Base-by-base conservation (phyloP, 1,284 basidiomycete genomes). In the Cutaneotrichosporon mucoides region DNA sequence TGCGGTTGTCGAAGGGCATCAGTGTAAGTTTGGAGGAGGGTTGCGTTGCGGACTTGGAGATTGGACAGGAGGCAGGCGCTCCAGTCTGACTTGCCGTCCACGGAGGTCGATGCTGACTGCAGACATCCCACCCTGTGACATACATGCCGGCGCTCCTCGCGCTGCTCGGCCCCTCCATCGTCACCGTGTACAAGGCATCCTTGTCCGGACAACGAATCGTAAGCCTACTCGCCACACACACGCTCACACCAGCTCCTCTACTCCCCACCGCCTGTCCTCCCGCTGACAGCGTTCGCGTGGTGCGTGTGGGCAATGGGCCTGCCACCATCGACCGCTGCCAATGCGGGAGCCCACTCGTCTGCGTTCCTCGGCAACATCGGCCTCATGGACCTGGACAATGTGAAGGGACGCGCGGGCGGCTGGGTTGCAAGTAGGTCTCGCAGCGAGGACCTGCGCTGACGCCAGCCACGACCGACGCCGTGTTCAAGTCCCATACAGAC, bases 371-470 rank as follows among this genome's bases (percentile, higher is more conserved):
- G 75, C 0, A 72, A 75, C 47, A 63, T 74, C 0, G 75, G 75
- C 0, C 58, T 76, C 9, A 76, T 76, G 75, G 71, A 74, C 42
- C 55, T 75, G 1, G 64, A 64, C 13, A 55, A 49, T 0, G 53
- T 76, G 33, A 71, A 72, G 59, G 56, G 53, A 15, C 55, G 70
- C 3, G 43, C 56, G 12, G 70, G 72, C 11, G 69, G 70, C n/a
- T 76, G 75, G 75, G 59, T 76, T 34, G 75, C 69, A 1, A 75
- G 74, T 76, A 51, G 62, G 74, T 68, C 24, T 24, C 24, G 24
- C 24, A 24, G 24, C 24, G 24, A 24, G 24, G 24, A 24, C 24
- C 24, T 24, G 24, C 24, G 24, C 24, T 24, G 24, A 24, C 24
- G 24, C 24, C 24, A 76, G 74, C 71, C 3, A 76, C 75, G 0